phyloP scores from a whole-genome alignment of 768 basidiomycete genomes.

The Astraeus odoratus region DNA sequence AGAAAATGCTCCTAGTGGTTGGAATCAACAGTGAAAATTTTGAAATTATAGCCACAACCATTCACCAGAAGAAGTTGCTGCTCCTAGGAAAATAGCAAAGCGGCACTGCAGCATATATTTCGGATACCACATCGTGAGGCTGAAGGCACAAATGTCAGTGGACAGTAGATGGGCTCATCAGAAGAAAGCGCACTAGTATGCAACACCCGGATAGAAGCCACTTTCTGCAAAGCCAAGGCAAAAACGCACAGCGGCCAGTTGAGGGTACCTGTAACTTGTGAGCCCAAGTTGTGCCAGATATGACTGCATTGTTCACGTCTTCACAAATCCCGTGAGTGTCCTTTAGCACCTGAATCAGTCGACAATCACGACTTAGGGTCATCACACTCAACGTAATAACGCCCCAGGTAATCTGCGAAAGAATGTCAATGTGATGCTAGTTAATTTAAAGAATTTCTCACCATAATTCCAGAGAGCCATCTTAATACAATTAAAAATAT shows the following conservation, averaged over 20 bases:
- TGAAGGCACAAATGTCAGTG: conserved; percentile 14
- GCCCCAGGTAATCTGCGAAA: conserved; percentile 52
- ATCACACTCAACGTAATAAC: conserved; percentile 45
- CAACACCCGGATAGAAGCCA: conserved; percentile 66
- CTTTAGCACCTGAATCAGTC: conserved; percentile 23
- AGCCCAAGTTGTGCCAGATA: not conserved
- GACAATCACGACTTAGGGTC: too few species aligned
- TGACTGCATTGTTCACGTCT: conserved; percentile 35
- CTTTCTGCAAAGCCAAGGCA: conserved; percentile 63
- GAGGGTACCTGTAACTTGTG: conserved; percentile 41
- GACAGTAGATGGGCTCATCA: too few species aligned
- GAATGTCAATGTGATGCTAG: not conserved
- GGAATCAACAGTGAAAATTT: not conserved
- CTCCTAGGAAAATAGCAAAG: conserved; percentile 58
- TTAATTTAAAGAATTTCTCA: conserved; percentile 19
- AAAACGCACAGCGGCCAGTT: conserved; percentile 51
- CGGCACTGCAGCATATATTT: conserved; percentile 53
- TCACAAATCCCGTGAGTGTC: conserved; percentile 62
- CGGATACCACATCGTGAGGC: conserved; percentile 65
- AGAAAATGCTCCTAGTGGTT: conserved; percentile 40
- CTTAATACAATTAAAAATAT: conserved; percentile 16
- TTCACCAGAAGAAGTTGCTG: conserved; percentile 53
- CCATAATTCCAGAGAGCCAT: conserved; percentile 65
- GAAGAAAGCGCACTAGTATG: conserved; percentile 50
- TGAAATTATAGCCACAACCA: not conserved